These are phyloP conservation scores for Xylariomycetidae sp. DNA, from an alignment of 2,329 filamentous ascomycete genomes.

Conservation along the genomic window DNA sequence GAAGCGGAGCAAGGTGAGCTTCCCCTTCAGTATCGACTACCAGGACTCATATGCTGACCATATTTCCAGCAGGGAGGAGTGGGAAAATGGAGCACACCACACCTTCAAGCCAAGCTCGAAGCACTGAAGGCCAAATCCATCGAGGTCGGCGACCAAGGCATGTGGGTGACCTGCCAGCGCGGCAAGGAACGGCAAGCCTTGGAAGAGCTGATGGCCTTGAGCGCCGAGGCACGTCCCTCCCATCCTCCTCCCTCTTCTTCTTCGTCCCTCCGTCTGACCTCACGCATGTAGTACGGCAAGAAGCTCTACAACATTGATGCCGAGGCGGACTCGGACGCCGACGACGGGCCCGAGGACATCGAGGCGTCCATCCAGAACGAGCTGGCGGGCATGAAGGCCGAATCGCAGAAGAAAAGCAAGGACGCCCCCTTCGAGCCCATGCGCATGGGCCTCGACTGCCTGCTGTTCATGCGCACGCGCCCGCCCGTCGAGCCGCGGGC, in stretches of 20 bases:
- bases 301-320: constrained; percentile 48
- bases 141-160: constrained; percentile 63
- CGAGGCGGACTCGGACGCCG: constrained; percentile 30
- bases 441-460: constrained; percentile 49
- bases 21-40: too few species aligned
- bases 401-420: constrained; percentile 32
- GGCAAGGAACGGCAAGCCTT: constrained; percentile 65
- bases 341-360: constrained; percentile 53
- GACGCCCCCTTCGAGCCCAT: constrained; percentile 47
- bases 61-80: too few species aligned
- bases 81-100: constrained; percentile 58
- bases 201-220: constrained; percentile 58
- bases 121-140: constrained; percentile 36
- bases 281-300: constrained; percentile 53
- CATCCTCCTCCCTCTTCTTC: background rate
- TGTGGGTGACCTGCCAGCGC: constrained; percentile 73
- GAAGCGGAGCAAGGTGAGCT: constrained; percentile 33
- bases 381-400: constrained; percentile 53
- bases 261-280: constrained; percentile 9
- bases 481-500: constrained; percentile 49
- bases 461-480: constrained; percentile 55
- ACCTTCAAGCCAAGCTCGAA: constrained; percentile 46
- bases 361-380: constrained; percentile 68
- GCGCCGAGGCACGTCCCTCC: constrained; percentile 51
- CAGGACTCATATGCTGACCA: too few species aligned